Evolutionary conservation across 345 rosid species (phyloP), one percentile per base, ranked within the genome.

Genomic region (Lumnitzera racemosa): DNA sequence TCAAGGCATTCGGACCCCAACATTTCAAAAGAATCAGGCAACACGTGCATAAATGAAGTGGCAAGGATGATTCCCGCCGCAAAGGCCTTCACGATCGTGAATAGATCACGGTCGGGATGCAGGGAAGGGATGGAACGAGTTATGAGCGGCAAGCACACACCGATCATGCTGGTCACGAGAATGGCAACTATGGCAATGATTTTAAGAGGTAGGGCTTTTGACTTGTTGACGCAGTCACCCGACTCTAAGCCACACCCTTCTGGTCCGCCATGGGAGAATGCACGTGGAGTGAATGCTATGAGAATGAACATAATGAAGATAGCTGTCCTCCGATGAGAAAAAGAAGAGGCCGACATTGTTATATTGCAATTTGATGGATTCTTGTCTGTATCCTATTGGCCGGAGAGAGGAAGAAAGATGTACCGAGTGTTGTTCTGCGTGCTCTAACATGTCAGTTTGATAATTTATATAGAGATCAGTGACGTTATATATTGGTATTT

Each of bases 11-110:
- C 14, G 0, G 96, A 90, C 5, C 77, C 64, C 61, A 90, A 69
- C 83, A 79, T 77, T 62, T 81, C 91, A 29, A 85, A 90, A 27
- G 96, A 90, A 71, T 90, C 96, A 3, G 96, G 97, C 60, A 88
- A 55, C 13, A 88, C 97, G 51, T 90, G 96, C 91, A 83, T 88
- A 74, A 81, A 90, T 11, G 89, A 96, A 2, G 97, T 90, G 1
- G 83, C 90, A 0, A 90, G 82, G 23, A 90, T 90, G 36, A 90
- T 82, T 0, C 97, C 97, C 0, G 94, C 70, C 0, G 96, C 96
- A 11, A 90, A 88, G 36, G 84, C 72, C 56, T 85, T 88, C 11
- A 90, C 70, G 5, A 85, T 51, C 12, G 81, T 78, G 48, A 90
- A 90, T 3, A 76, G 48, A 61, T 68, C 72, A 36, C 70, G 64